Conservation (phyloP, 768 basidiomycete species). For the Russula vinacea region DNA sequence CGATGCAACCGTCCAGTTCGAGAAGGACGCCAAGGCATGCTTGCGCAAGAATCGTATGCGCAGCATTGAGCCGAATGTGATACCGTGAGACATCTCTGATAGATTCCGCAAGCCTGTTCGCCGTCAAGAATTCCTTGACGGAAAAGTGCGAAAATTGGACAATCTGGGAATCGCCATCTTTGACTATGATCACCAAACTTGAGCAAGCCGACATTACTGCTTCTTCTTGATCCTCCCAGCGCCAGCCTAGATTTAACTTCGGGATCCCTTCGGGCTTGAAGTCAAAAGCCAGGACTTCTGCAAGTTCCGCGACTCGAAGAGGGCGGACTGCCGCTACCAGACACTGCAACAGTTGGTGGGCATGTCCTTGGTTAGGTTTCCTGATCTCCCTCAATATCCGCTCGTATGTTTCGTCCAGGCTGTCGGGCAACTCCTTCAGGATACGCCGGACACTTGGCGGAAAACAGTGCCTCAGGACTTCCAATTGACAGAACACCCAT, state of each 20-base stretch:
- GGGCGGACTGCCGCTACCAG: too few species aligned
- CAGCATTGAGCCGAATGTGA: neutral
- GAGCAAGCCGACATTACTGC: slow-evolving; percentile 8
- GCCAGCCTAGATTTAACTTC: neutral
- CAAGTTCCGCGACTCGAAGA: too few species aligned
- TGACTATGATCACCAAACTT: neutral
- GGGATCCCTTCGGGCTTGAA: neutral
- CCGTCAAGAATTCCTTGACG: slow-evolving; percentile 5
- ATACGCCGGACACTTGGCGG: too few species aligned
- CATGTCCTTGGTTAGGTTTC: too few species aligned
- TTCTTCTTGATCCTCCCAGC: neutral
- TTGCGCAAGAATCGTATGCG: slow-evolving; percentile 2
- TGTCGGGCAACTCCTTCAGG: too few species aligned
- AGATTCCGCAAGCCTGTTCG: neutral
- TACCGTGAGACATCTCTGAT: neutral
- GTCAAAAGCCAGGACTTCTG: too few species aligned
- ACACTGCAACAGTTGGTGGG: too few species aligned
- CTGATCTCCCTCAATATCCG: too few species aligned
- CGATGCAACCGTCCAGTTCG: neutral
- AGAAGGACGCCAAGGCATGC: slow-evolving; percentile 5
- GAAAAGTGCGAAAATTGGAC: neutral
- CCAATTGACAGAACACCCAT: too few species aligned
- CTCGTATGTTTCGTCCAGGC: too few species aligned
- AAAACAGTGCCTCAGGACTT: too few species aligned
- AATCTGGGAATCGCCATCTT: neutral